phyloP scores from a whole-genome alignment of 2,329 filamentous ascomycete genomes.

The Thelonectria olida region DNA sequence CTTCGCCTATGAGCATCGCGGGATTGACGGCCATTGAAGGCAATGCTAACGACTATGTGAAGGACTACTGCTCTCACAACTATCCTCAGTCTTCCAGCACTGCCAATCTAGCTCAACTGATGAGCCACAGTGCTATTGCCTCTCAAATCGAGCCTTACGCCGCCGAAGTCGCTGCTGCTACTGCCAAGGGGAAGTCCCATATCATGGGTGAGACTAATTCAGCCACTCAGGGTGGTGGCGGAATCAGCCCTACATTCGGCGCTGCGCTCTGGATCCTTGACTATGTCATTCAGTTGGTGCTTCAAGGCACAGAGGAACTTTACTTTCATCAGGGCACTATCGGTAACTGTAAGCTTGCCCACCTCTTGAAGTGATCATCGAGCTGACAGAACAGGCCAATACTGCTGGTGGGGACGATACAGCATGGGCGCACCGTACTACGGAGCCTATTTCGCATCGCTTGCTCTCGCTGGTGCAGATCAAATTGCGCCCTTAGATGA shows the following conservation, averaged over 20 bases:
- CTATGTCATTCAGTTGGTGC: conserved; percentile 46
- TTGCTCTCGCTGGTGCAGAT: conserved; percentile 54
- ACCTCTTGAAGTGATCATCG: background rate
- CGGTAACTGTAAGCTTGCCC: conserved; percentile 53
- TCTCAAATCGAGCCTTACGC: conserved; percentile 48
- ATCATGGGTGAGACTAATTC: conserved; percentile 58
- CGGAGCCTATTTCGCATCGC: conserved; percentile 57
- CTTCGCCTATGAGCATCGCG: conserved; percentile 46
- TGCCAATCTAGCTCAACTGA: conserved; percentile 48
- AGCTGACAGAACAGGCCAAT: conserved; percentile 43
- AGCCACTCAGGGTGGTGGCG: conserved; percentile 50
- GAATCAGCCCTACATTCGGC: conserved; percentile 52
- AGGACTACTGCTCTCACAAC: conserved; percentile 56
- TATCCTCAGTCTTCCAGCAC: conserved; percentile 51
- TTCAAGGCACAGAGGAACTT: conserved; percentile 38
- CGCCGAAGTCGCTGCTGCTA: conserved; percentile 48
- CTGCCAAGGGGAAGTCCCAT: conserved; percentile 48
- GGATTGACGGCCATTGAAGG: conserved; percentile 49
- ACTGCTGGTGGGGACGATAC: conserved; percentile 59
- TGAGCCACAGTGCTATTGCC: conserved; percentile 53
- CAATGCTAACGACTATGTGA: conserved; percentile 47
- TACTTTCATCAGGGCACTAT: conserved; percentile 65
- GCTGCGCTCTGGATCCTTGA: conserved; percentile 53
- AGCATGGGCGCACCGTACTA: conserved; percentile 62
- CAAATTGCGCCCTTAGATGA: conserved; percentile 56